Conservation (phyloP, 805 yeast species). For the Brettanomyces naardenensis region DNA sequence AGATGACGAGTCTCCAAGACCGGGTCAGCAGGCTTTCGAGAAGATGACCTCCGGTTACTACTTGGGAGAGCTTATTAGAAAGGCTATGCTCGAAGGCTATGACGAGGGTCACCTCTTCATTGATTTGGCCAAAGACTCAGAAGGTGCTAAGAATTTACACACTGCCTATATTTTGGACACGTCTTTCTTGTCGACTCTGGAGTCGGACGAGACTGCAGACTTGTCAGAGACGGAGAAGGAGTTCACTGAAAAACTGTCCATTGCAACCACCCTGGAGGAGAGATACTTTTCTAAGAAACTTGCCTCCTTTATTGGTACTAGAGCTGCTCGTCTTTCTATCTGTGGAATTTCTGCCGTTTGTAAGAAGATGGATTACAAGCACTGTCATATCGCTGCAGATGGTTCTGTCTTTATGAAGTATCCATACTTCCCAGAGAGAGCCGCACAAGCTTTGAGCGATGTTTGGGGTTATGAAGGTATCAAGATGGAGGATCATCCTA, state of each 20-base stretch:
- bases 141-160: conserved; percentile 58
- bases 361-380: conserved; percentile 72
- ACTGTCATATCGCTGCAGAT: conserved; percentile 93
- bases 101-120: conserved; percentile 61
- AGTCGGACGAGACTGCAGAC: conserved; percentile 85
- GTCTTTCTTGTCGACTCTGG: conserved; percentile 78
- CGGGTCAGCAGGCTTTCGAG: conserved; percentile 94
- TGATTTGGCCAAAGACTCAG: conserved; percentile 31
- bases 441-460: conserved; percentile 86
- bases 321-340: conserved; percentile 89
- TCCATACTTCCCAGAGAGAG: conserved; percentile 90
- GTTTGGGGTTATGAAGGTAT: conserved; percentile 71
- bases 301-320: conserved; percentile 84
- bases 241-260: conserved; percentile 50
- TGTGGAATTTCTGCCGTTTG: conserved; percentile 97
- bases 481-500: conserved; percentile 57
- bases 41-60: conserved; percentile 98
- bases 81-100: conserved; percentile 68
- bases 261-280: conserved; percentile 71
- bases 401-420: conserved; percentile 93
- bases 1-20: conserved; percentile 90
- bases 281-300: conserved; percentile 74
- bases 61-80: conserved; percentile 86
- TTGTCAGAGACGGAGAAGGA: conserved; percentile 66
- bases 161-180: conserved; percentile 78